phyloP scores from a whole-genome alignment of 1,284 basidiomycete genomes.

The Trichosporon inkin region DNA sequence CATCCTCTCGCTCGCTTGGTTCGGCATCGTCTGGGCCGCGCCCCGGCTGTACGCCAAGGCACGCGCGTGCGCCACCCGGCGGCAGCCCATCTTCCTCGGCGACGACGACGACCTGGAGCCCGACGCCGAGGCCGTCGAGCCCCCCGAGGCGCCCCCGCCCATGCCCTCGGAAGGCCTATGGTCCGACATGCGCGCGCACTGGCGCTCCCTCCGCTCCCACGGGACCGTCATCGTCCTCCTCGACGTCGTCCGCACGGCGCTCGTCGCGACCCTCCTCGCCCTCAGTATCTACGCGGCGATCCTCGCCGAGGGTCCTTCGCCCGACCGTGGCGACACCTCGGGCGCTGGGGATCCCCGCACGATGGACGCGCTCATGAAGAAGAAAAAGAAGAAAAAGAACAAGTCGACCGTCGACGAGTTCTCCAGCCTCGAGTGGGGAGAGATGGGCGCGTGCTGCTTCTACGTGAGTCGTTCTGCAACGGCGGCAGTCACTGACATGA shows the following conservation, averaged over 20 bases:
- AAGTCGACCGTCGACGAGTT: constrained; percentile 40
- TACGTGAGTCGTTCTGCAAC: constrained; percentile 35
- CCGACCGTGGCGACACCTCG: neutral
- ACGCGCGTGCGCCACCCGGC: constrained; percentile 7
- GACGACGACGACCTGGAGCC: constrained; percentile 23
- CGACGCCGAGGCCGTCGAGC: constrained; percentile 20
- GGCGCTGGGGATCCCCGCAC: neutral
- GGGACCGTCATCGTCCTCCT: constrained; percentile 42
- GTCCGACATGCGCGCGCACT: constrained; percentile 42
- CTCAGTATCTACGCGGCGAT: constrained; percentile 47
- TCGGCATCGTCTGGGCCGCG: constrained; percentile 24
- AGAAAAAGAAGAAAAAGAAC: constrained; percentile 41
- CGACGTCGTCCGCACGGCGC: constrained; percentile 40
- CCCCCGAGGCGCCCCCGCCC: constrained; percentile 28
- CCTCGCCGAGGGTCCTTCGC: constrained; percentile 41
- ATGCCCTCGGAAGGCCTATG: constrained; percentile 45
- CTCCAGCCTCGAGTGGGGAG: constrained; percentile 46
- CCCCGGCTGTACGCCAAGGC: constrained; percentile 1
- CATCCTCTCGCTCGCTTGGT: constrained; percentile 33
- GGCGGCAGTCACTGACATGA: constrained; percentile 11
- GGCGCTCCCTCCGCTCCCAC: constrained; percentile 36
- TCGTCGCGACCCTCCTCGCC: constrained; percentile 40
- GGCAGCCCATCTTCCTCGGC: constrained; percentile 29
- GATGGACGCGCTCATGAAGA: constrained; percentile 28
- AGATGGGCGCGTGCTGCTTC: constrained; percentile 46